Evolutionary conservation across 441 rosid species (phyloP).

Genomic region (Arabidopsis hybrid): DNA sequence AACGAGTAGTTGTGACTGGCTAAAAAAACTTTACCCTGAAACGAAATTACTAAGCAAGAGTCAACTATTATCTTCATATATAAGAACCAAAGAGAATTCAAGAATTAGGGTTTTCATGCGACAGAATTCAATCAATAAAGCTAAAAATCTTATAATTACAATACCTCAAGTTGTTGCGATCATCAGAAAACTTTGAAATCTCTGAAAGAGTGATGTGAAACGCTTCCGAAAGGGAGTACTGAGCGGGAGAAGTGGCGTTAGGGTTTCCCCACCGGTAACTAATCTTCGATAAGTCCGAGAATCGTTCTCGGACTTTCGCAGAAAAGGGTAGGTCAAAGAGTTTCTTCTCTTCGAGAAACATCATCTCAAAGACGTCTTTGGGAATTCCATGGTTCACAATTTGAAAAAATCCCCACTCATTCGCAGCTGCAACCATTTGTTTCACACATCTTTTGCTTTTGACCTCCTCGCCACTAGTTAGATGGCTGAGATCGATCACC

Average conservation of each 20-base stretch:
- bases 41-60: constrained; percentile 14
- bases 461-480: constrained; percentile 40
- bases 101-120: constrained; percentile 40
- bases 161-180: constrained; percentile 58
- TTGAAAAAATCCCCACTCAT: constrained; percentile 78
- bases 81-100: background rate
- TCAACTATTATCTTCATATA: background rate
- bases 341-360: constrained; percentile 52
- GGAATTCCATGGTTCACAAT: constrained; percentile 68
- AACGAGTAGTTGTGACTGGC: background rate
- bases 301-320: constrained; percentile 44
- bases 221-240: constrained; percentile 74
- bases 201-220: constrained; percentile 65
- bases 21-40: background rate
- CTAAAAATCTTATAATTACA: background rate
- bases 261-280: constrained; percentile 83
- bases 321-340: constrained; percentile 61
- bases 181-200: constrained; percentile 45
- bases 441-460: constrained; percentile 49
- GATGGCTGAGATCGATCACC: constrained; percentile 54
- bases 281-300: constrained; percentile 48
- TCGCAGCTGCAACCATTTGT: constrained; percentile 57
- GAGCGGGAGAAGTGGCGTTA: constrained; percentile 58
- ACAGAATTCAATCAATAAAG: constrained; percentile 26
- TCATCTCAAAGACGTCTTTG: constrained; percentile 46